phyloP scores from a whole-genome alignment of 164 flowering plant species.

The Vitis rupestris region DNA sequence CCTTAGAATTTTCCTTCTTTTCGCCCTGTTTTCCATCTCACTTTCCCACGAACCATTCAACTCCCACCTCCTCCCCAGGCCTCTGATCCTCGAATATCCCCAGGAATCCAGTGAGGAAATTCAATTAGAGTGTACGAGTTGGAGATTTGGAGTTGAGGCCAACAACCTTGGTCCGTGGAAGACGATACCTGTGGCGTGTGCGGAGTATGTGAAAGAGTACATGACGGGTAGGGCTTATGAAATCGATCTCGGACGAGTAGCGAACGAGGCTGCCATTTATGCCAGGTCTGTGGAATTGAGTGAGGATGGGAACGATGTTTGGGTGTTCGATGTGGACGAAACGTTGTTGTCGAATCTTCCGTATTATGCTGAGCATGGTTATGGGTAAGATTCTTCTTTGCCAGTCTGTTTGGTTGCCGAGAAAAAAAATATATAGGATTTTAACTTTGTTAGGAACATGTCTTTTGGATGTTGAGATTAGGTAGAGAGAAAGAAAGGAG shows the following conservation, averaged over 20 bases:
- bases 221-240: constrained; percentile 53
- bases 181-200: constrained; percentile 67
- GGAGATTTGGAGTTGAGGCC: constrained; percentile 86
- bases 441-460: too few species aligned
- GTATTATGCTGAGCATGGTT: constrained; percentile 70
- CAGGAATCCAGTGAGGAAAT: constrained; percentile 28
- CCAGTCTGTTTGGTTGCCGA: neutral
- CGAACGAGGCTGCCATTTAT: constrained; percentile 53
- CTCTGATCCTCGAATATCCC: constrained; percentile 52
- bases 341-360: constrained; percentile 89
- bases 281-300: constrained; percentile 48
- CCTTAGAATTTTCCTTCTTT: constrained; percentile 15
- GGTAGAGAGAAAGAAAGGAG: too few species aligned
- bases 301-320: constrained; percentile 74
- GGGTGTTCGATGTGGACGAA: constrained; percentile 93
- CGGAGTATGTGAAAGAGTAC: constrained; percentile 63
- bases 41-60: constrained; percentile 21
- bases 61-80: constrained; percentile 53
- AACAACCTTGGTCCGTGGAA: constrained; percentile 85
- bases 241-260: constrained; percentile 61
- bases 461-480: too few species aligned
- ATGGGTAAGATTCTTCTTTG: constrained; percentile 48
- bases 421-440: neutral
- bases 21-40: constrained; percentile 19
- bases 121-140: constrained; percentile 55